A percentile compares a stretch with the other conserved stretches of the same genome.
These are phyloP conservation scores for Thelonectria blattea DNA, from an alignment of 2,329 filamentous ascomycete species.

Conservation along the genomic window DNA sequence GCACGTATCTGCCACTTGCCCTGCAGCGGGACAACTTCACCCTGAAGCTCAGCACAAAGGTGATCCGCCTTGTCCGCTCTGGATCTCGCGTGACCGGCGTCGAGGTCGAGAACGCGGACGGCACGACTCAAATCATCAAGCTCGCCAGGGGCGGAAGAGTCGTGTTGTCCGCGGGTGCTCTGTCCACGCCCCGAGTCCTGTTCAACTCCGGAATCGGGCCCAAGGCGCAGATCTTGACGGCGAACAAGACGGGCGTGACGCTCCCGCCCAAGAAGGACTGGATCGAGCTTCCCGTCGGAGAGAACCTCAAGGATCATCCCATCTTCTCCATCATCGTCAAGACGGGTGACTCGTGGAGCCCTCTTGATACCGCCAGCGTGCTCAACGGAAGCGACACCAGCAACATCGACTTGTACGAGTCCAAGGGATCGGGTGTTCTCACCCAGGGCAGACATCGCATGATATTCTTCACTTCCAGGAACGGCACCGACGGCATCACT, in stretches of 20 bases:
- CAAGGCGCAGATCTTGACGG: slow-evolving; percentile 60
- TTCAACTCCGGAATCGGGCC: slow-evolving; percentile 67
- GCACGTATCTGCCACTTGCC: slow-evolving; percentile 71
- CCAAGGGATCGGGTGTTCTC: slow-evolving; percentile 62
- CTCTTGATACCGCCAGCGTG: slow-evolving; percentile 51
- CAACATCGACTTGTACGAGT: slow-evolving; percentile 69
- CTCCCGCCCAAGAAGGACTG: slow-evolving; percentile 58
- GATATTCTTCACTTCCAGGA: slow-evolving; percentile 61
- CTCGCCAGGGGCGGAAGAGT: slow-evolving; percentile 67
- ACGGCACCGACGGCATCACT: slow-evolving; percentile 62
- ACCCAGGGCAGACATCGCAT: slow-evolving; percentile 68
- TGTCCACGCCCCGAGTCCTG: slow-evolving; percentile 71
- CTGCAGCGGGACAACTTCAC: slow-evolving; percentile 66
- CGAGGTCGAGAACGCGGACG: slow-evolving; percentile 62
- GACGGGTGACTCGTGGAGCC: slow-evolving; percentile 24
- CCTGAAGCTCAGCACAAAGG: slow-evolving; percentile 67
- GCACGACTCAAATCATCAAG: slow-evolving; percentile 61
- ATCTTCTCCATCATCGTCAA: slow-evolving; percentile 43
- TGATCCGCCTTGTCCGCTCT: slow-evolving; percentile 66
- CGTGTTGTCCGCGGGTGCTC: slow-evolving; percentile 69
- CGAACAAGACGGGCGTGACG: slow-evolving; percentile 54
- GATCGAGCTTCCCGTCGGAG: slow-evolving; percentile 63
- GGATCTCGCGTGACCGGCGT: slow-evolving; percentile 68
- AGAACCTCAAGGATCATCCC: slow-evolving; percentile 61
- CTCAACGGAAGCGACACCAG: slow-evolving; percentile 51